Conservation (phyloP, 2,329 filamentous ascomycete species). For the Sclerotiophoma versabilis region DNA sequence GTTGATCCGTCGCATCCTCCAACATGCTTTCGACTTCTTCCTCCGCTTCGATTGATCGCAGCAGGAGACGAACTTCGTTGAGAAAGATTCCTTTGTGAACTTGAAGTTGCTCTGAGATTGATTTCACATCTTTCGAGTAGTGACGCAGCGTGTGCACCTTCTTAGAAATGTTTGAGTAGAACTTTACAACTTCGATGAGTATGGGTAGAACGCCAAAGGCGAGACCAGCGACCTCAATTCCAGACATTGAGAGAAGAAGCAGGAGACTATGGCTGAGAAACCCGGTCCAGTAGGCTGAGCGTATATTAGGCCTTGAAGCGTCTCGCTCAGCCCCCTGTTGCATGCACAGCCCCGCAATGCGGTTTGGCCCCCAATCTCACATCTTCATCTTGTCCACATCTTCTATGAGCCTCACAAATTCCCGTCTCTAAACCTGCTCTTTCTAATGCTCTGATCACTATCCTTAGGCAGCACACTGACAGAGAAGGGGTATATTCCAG, state of each 20-base stretch:
- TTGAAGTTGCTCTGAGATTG: slow-evolving; percentile 22
- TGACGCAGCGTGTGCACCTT: slow-evolving; percentile 27
- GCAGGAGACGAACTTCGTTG: slow-evolving; percentile 31
- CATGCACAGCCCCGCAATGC: slow-evolving; percentile 9
- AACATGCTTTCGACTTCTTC: slow-evolving; percentile 25
- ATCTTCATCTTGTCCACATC: background rate
- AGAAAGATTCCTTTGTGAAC: slow-evolving; percentile 27
- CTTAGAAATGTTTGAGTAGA: slow-evolving; percentile 20
- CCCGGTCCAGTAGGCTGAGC: background rate
- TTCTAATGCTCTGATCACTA: too few species aligned
- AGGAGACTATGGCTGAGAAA: background rate
- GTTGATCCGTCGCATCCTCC: slow-evolving; percentile 19
- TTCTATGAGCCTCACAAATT: background rate
- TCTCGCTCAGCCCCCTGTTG: background rate
- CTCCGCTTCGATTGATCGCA: slow-evolving; percentile 26
- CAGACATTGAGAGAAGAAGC: slow-evolving; percentile 17
- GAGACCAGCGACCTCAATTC: slow-evolving; percentile 31
- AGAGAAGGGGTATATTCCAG: too few species aligned
- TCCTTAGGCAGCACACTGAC: too few species aligned
- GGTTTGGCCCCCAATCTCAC: background rate
- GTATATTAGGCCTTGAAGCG: background rate
- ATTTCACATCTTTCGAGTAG: slow-evolving; percentile 26
- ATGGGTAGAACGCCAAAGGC: slow-evolving; percentile 33
- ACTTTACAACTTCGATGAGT: slow-evolving; percentile 30
- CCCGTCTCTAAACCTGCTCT: background rate